These are phyloP conservation scores for Lavandula angustifolia DNA, from an alignment of 257 asterid genomes.

Conservation along the genomic window DNA sequence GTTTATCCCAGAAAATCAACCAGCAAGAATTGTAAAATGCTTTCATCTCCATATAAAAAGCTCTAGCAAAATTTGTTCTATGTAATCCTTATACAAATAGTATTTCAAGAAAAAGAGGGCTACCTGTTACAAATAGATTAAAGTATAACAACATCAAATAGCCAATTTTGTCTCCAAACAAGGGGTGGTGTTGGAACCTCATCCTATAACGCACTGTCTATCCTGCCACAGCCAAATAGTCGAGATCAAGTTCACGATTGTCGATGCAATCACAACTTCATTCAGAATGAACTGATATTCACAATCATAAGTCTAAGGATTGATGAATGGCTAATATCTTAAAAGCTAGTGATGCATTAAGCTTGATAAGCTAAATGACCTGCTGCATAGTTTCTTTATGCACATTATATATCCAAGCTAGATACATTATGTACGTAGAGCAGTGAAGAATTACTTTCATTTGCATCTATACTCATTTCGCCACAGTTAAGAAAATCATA, in stretches of 20 bases:
- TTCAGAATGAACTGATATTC: background rate
- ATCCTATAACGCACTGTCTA: background rate
- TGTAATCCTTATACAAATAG: conserved; percentile 29
- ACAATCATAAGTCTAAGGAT: no score
- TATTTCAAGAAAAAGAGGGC: conserved; percentile 6
- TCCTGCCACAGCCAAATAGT: conserved; percentile 31
- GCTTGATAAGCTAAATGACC: no score
- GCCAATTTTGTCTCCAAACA: conserved; percentile 18
- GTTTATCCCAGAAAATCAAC: no score
- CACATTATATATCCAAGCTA: no score
- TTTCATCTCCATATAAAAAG: conserved; percentile 22
- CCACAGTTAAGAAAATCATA: background rate
- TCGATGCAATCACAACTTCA: background rate
- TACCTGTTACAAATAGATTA: conserved; percentile 30
- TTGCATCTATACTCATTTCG: background rate
- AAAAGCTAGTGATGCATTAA: no score
- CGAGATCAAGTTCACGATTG: background rate
- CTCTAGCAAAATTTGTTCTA: conserved; percentile 27
- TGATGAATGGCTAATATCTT: no score
- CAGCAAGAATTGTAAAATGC: background rate
- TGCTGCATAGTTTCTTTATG: no score
- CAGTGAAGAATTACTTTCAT: background rate
- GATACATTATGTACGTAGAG: background rate
- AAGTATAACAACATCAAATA: conserved; percentile 27
- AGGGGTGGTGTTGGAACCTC: conserved; percentile 24